Conservation (phyloP, 495 filamentous ascomycete genomes). For the Articulospora tetracladia region DNA sequence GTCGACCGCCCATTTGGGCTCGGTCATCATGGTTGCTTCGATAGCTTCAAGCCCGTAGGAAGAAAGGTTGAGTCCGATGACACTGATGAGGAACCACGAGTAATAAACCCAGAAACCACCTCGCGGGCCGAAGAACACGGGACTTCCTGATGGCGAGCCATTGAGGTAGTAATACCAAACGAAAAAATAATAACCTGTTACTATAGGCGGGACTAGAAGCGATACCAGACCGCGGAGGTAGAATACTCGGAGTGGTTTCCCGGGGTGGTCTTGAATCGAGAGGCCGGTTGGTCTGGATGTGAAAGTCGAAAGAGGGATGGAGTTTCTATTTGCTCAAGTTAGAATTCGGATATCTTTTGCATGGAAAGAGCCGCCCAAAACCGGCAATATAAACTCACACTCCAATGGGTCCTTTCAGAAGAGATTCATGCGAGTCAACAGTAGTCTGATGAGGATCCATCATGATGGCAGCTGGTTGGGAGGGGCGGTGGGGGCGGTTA, state of each 20-base stretch:
- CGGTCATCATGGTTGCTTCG: slow-evolving; percentile 11
- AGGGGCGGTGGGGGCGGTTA: no score
- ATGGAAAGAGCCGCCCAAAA: no score
- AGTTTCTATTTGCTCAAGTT: no score
- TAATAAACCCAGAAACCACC: not conserved
- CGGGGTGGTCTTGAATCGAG: no score
- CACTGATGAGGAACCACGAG: slow-evolving; percentile 14
- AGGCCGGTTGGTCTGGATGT: no score
- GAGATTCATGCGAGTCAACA: no score
- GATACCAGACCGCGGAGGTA: not conserved
- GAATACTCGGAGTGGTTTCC: not conserved
- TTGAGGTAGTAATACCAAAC: not conserved
- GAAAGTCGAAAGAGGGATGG: no score
- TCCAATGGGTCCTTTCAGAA: no score
- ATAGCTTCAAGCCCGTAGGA: slow-evolving; percentile 5
- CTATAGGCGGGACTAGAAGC: not conserved
- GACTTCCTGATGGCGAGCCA: not conserved
- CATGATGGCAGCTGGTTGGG: no score
- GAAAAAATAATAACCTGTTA: not conserved
- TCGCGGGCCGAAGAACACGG: not conserved
- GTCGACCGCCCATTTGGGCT: not conserved
- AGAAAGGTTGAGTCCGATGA: slow-evolving; percentile 9
- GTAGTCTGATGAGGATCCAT: no score
- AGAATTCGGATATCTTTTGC: no score
- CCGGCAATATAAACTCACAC: no score